A percentile compares a stretch with the other conserved stretches of the same genome.
phyloP scores from a whole-genome alignment of 78 protist species.

The Planoprotostelium fungivorum region DNA sequence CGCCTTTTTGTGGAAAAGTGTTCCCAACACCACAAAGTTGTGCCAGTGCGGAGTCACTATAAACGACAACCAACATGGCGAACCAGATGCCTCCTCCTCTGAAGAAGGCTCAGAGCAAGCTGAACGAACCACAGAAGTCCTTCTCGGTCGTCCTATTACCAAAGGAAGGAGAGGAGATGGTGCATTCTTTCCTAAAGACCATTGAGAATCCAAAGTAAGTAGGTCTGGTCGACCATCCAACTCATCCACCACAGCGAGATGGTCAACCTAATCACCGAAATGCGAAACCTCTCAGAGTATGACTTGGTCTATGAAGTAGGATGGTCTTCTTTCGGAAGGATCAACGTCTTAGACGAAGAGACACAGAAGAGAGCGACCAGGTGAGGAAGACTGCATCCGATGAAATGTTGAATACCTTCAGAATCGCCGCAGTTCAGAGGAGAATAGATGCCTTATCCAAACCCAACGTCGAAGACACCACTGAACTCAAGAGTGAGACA shows the following conservation, averaged over 20 bases:
- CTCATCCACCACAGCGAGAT: neutral
- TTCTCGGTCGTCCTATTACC: too few species aligned
- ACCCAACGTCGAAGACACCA: neutral
- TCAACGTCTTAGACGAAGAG: neutral
- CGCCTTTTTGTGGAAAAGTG: too few species aligned
- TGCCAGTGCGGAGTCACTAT: too few species aligned
- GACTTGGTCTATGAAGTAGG: neutral
- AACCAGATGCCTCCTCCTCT: too few species aligned
- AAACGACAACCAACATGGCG: too few species aligned
- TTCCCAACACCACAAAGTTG: too few species aligned
- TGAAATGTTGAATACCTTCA: too few species aligned
- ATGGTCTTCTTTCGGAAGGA: neutral
- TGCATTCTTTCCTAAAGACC: neutral
- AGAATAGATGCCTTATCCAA: neutral
- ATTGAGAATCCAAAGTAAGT: neutral
- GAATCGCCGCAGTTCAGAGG: neutral
- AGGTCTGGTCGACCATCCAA: neutral
- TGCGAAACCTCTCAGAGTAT: neutral
- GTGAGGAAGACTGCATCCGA: too few species aligned
- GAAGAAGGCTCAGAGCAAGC: too few species aligned
- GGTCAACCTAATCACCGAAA: neutral
- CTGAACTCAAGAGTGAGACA: neutral
- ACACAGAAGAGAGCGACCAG: neutral
- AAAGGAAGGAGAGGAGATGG: too few species aligned
- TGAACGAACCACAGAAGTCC: too few species aligned